A percentile compares a stretch with the other conserved stretches of the same genome.
Conservation (phyloP, 2,329 filamentous ascomycete genomes). For the Arthrinium puccinioides region DNA sequence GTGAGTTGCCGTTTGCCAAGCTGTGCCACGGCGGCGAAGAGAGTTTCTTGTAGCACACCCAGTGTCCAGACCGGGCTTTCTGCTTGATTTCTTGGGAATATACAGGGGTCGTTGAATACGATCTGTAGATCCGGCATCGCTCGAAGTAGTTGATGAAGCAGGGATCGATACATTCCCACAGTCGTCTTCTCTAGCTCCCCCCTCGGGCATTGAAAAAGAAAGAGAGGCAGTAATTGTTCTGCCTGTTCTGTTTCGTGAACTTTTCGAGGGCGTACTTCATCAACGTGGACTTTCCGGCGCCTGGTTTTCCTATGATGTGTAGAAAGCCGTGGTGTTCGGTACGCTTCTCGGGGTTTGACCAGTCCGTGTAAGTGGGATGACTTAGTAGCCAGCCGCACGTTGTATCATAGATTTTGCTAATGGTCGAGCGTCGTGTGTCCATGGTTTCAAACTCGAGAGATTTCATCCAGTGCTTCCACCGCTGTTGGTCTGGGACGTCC, state of each 20-base stretch:
- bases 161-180: conserved; percentile 40
- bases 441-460: conserved; percentile 30
- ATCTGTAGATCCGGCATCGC: conserved; percentile 23
- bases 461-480: conserved; percentile 10
- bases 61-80: not conserved
- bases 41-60: conserved; percentile 14
- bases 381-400: conserved; percentile 36
- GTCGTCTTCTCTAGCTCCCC: conserved; percentile 34
- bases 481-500: no score
- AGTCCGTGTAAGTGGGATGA: conserved; percentile 25
- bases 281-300: conserved; percentile 28
- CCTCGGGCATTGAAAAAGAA: conserved; percentile 46
- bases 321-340: conserved; percentile 15
- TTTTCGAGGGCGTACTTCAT: conserved; percentile 31
- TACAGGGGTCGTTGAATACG: conserved; percentile 18
- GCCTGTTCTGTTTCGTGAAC: conserved; percentile 8
- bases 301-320: conserved; percentile 28
- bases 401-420: conserved; percentile 22
- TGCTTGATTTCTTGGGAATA: not conserved
- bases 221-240: conserved; percentile 21
- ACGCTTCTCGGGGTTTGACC: conserved; percentile 23
- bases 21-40: conserved; percentile 12
- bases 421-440: conserved; percentile 25
- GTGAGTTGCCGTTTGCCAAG: conserved; percentile 5
- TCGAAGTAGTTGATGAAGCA: conserved; percentile 38